Conservation (phyloP, 1,284 basidiomycete genomes). For the Neonothopanus nambi region DNA sequence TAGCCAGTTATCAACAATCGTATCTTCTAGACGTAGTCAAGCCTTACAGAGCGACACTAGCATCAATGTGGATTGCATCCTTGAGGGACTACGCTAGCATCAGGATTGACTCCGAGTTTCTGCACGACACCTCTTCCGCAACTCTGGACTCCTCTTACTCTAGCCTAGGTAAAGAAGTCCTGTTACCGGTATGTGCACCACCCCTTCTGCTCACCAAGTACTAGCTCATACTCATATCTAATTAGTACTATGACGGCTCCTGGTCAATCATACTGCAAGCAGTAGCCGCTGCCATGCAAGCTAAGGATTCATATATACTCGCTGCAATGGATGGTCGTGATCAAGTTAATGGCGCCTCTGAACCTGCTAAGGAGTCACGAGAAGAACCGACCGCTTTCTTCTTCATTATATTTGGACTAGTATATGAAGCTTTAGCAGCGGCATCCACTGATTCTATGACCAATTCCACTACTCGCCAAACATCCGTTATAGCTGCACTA, state of each 20-base stretch:
- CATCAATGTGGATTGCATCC: slow-evolving; percentile 86
- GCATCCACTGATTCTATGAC: slow-evolving; percentile 59
- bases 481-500: slow-evolving; percentile 70
- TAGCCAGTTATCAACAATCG: slow-evolving; percentile 71
- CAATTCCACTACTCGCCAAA: slow-evolving; percentile 39
- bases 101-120: slow-evolving; percentile 84
- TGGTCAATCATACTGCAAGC: slow-evolving; percentile 90
- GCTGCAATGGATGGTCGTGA: slow-evolving; percentile 83
- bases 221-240: slow-evolving; percentile 8
- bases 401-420: slow-evolving; percentile 88
- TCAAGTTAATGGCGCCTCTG: slow-evolving; percentile 24
- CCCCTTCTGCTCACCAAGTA: not conserved
- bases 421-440: slow-evolving; percentile 85
- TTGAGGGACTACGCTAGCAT: slow-evolving; percentile 93
- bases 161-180: slow-evolving; percentile 86
- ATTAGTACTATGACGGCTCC: slow-evolving; percentile 84
- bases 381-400: slow-evolving; percentile 83
- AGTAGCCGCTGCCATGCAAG: slow-evolving; percentile 78
- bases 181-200: slow-evolving; percentile 72
- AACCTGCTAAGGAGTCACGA: slow-evolving; percentile 34
- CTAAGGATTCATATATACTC: slow-evolving; percentile 66
- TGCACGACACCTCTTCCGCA: slow-evolving; percentile 67
- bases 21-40: slow-evolving; percentile 85
- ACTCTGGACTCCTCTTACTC: slow-evolving; percentile 83
- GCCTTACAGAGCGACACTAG: slow-evolving; percentile 77